Base-by-base conservation (phyloP, 2,329 filamentous ascomycete genomes). In the Apiospora koreana region DNA sequence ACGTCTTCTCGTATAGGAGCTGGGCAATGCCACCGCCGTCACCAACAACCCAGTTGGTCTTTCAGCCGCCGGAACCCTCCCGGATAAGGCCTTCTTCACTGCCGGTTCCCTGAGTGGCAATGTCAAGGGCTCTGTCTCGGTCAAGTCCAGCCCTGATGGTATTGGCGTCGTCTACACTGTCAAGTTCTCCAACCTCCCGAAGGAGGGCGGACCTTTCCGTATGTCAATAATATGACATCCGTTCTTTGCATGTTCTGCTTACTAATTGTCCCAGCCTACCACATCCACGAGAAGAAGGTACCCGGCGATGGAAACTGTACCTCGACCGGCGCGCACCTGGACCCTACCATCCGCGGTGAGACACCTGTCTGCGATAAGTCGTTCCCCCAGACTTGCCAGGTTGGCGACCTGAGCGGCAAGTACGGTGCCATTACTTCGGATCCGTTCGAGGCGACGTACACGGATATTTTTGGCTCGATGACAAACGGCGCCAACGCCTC, bases 351-450 rank as follows among this genome's bases (percentile, higher is more conserved):
- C 67, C 90, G 91, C 67, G 89, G 89, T 73, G 89, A 94, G 77
- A 81, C 80, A 1, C 83, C 89, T 5, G 75, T 86, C 6, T 95
- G 93, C 81, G 84, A 94, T 76, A 46, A 81, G 14, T 75, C 78
- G 12, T 77, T 82, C 8, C 91, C 91, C 9, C 80, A 87, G 72
- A 90, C 88, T 12, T 96, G 93, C 83, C 89, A 95, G 81, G 88
- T 93, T 14, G 93, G 93, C 73, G 93, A 95, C 79, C 84, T 94
- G 69, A 88, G 88, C 75, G 93, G 93, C 77, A 95, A 95, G 83
- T 84, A 92, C 76, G 92, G 92, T 72, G 85, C 85, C 71, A 87
- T 93, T 76, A 83, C 80, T 35, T 79, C 80, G 38, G 84, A 86
- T 72, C 82, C 85, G 16, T 90, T 86, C 77, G 77, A 78, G 38